Evolutionary conservation across 2,329 filamentous ascomycete genomes (phyloP), one percentile per base, ranked within the genome.

Genomic region (Fusarium nisikadoi): DNA sequence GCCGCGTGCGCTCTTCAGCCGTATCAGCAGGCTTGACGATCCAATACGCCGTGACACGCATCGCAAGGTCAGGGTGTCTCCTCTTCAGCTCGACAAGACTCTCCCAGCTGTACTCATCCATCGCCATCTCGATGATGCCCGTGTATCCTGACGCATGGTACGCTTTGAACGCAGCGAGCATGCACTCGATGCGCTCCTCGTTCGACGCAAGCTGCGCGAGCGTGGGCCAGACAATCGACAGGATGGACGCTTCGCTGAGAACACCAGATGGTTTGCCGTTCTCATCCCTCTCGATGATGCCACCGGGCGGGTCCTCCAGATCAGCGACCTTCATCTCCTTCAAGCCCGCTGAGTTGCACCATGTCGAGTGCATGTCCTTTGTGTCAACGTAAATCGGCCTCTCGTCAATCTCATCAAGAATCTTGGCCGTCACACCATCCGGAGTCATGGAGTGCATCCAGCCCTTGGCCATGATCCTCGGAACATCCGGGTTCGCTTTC

Each of bases 111-210:
- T 83, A 84, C 42, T 89, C 87, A 65, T 90, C 88, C 88, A 89
- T 89, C 47, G 88, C 88, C 88, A 90, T 89, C 57, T 90, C 88
- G 12, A 88, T 81, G 42, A 87, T 82, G 5, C 87, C 87, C 0
- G 87, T 89, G 73, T 87, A 88, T 3, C 88, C 88, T 3, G 83
- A 85, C 0, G 82, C 78, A 67, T 85, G 85, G 72, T 88, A 89
- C 1, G 85, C 83, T 6, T 81, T 74, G 29, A 89, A 82, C 0
- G 86, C 88, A 1, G 84, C 84, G 23, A 79, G 78, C 66, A 89
- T 82, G 6, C 84, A 83, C 9, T 83, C 81, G 56, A 85, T 83
- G 39, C 84, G 84, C 50, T 89, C 86, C 29, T 85, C 80, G 38
- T 84, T 80, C 6, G 84, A 82, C 0, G 86, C 81, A 3, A 87